Base-by-base conservation (phyloP, 495 filamentous ascomycete genomes). In the Emericellopsis terricola region DNA sequence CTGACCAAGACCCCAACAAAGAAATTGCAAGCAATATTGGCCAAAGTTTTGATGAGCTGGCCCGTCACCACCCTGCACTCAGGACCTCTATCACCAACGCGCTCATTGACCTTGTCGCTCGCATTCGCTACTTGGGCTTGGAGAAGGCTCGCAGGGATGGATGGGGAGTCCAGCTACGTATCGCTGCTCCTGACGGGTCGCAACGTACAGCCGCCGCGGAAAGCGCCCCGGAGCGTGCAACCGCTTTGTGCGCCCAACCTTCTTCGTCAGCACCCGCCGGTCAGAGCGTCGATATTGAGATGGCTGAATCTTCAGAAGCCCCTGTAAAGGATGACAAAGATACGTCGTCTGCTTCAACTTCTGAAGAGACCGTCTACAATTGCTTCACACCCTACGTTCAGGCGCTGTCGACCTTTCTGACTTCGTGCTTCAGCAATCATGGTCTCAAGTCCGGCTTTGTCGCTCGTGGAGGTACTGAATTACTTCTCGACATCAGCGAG, bases 1-100 rank as follows among this genome's bases (percentile, higher is more conserved):
- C 68, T 4, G 72, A 77, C n/a, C 10, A 15, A 3, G 23, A 26
- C 23, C n/a, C n/a, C n/a, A n/a, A n/a, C n/a, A n/a, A n/a, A n/a
- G 31, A 33, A n/a, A 56, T 76, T 20, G 53, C 76, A 2, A 56
- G 49, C 26, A 64, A 65, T 27, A 60, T 96, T 27, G 89, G 91
- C 15, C 69, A 65, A 4, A 78, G 78, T 9, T 92, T 99, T 48
- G 91, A 99, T 49, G 89, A 99, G 48, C 64, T 99, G 37, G 77
- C 87, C 19, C 75, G 89, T 14, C 89, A 99, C 47, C 91, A 99
- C 49, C 91, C 89, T 0, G 62, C 64, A 8, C 59, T 99, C 29
- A 83, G 84, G 37, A 61, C 69, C 18, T 68, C 69, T 9, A 83
- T 96, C 37, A 73, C 91, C 56, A 70, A 75, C 45, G 71, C 77